Base-by-base conservation (phyloP, 169 alveolate genomes). In the Cystoisospora suis region DNA sequence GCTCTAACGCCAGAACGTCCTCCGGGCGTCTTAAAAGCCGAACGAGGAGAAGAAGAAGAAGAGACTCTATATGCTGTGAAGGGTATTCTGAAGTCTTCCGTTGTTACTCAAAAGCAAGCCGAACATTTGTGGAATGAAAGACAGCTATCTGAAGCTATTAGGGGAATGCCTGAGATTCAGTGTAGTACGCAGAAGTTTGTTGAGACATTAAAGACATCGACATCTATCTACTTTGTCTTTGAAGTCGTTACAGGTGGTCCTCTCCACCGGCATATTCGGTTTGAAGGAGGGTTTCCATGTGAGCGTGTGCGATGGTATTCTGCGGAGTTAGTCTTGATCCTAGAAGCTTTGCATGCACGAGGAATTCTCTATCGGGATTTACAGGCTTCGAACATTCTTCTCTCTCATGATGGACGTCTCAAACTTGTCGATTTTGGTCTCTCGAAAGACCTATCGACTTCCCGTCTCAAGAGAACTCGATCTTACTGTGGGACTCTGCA, bases 381-480 rank as follows among this genome's bases (percentile, higher is more conserved):
- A 36, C 95, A 96, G 90, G 97, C 98, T 47, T 96, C 96, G 70
- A 96, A 96, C 88, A 89, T 96, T 3, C 86, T 96, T 87, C 90
- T 96, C 6, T 95, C 93, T 44, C 81, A 85, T 36, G 81, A 81
- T 32, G 98, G 98, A 5, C 91, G 94, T 53, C 85, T 95, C 61
- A 94, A 93, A 44, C 88, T 96, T 79, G 94, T 94, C 23, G 98
- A 96, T 85, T 93, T 96, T 90, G 97, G 97, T 32, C 92, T 95
- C 45, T 93, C 97, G 56, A 72, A 72, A 38, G 12, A 38, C n/a
- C 3, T 72, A 29, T 9, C 40, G 72, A 27, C 72, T 9, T 9
- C 72, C 72, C 40, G 20, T 44, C 5, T 65, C 59, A 49, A 6
- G 72, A 53, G 89, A 42, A 83, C 89, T 34, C 47, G 5, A 4